Base-by-base conservation (phyloP, 306 rosid species). In the Pterocarpus santalinus region DNA sequence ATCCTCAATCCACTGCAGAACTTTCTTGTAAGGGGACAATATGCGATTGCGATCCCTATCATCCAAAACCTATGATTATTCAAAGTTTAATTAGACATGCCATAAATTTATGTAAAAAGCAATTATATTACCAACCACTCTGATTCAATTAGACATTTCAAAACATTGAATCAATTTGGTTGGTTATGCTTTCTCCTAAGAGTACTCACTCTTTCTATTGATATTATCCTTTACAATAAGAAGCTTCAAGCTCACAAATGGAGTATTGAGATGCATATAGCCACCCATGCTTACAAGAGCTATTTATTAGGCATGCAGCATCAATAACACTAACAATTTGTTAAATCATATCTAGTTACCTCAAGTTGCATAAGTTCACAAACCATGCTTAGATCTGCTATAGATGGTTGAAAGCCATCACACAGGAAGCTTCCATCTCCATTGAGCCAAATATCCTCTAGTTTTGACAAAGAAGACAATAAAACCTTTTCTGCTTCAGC, bases 301-400 rank as follows among this genome's bases (percentile, higher is more conserved):
- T 56, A 68, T 53, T 66, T 67, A 55, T 67, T 15, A 78, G 58
- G 46, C 32, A n/a, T 75, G 65, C 73, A 49, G 49, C 14, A 44
- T 52, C 16, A 10, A 68, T 66, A 33, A 70, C 70, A 62, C n/a
- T 51, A 70, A 47, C 14, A 68, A 75, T 44, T 22, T 34, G 75
- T 2, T 2, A 38, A 78, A 34, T 51, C 35, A 69, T 56, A 63
- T 75, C 15, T 8, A 75, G 79, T 79, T 90, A 94, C 98, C 98
- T 94, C 94, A 39, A 92, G 92, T 85, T 94, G 92, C 94, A 73
- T 90, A 69, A 90, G 80, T 85, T 94, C 97, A 81, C 98, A 91
- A 79, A 89, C 96, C 84, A 90, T 61, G 83, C 97, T 90, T 77
- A 94, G 90, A 82, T 94, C 96, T 51, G 97, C 97, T 75, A 92